Percentiles rank a stretch among this genome's conserved stretches.
Conservation (phyloP, 2,329 filamentous ascomycete species). For the Colletotrichum limetticola region DNA sequence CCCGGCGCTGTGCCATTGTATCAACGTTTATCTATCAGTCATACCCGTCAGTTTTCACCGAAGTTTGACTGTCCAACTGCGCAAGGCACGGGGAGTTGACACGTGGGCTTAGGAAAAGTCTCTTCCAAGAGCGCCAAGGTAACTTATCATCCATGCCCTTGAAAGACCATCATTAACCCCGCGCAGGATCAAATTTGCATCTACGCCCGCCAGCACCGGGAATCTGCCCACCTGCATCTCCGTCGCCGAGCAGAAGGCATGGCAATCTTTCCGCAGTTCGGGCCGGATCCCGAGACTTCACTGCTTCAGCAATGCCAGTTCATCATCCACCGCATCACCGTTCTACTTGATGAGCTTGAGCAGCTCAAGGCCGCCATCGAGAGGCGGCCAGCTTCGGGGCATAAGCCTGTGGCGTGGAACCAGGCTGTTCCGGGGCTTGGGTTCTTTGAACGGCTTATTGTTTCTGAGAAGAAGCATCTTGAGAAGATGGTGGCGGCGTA, state of each 20-base stretch:
- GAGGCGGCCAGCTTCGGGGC: conserved; percentile 19
- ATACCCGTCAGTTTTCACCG: not conserved
- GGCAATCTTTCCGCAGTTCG: conserved; percentile 16
- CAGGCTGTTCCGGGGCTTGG: conserved; percentile 33
- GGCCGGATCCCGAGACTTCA: conserved; percentile 1
- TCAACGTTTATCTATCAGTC: not conserved
- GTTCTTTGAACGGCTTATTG: conserved; percentile 30
- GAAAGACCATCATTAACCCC: not conserved
- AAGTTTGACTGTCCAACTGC: not conserved
- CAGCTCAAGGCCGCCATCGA: conserved; percentile 32
- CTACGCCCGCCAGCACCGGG: not conserved
- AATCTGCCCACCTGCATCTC: not conserved
- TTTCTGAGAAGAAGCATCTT: conserved; percentile 33
- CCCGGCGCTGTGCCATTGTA: not conserved
- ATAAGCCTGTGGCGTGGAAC: conserved; percentile 33
- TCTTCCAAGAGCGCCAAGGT: not conserved
- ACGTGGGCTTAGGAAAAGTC: not conserved
- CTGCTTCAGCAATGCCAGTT: conserved; percentile 24
- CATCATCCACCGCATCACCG: conserved; percentile 19
- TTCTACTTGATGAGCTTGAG: conserved; percentile 29
- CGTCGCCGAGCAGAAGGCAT: not conserved
- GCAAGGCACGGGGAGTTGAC: no score
- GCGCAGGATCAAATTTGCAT: not conserved
- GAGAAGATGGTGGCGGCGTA: conserved; percentile 30
- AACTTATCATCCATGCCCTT: not conserved